phyloP scores from a whole-genome alignment of 2,329 filamentous ascomycete species.

The Neonectria hederae region DNA sequence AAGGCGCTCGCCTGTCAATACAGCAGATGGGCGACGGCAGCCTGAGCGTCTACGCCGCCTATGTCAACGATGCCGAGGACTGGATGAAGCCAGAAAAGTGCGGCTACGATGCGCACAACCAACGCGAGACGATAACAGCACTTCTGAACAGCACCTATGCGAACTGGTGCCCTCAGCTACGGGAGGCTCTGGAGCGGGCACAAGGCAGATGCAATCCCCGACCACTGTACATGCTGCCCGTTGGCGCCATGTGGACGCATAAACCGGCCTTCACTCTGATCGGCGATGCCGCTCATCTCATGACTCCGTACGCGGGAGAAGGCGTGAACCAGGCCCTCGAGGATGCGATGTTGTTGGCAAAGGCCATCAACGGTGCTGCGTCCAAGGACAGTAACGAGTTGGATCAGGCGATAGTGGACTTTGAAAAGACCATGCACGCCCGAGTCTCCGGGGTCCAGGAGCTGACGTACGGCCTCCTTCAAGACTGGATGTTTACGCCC shows the following conservation, averaged over 20 bases:
- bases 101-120: constrained; percentile 54
- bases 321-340: constrained; percentile 67
- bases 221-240: constrained; percentile 63
- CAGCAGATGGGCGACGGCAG: constrained; percentile 59
- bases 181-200: constrained; percentile 52
- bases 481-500: constrained; percentile 58
- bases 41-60: constrained; percentile 52
- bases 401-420: constrained; percentile 47
- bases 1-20: constrained; percentile 52
- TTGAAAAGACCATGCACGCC: constrained; percentile 52
- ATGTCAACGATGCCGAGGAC: constrained; percentile 50
- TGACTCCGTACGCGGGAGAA: constrained; percentile 67
- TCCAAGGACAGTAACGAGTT: constrained; percentile 39
- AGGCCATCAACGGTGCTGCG: constrained; percentile 49
- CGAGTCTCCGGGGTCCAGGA: constrained; percentile 50
- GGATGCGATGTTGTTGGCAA: constrained; percentile 61
- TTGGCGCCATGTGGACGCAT: constrained; percentile 59
- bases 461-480: constrained; percentile 57
- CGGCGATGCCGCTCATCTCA: constrained; percentile 69
- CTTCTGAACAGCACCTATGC: constrained; percentile 48
- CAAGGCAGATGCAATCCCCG: constrained; percentile 52
- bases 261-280: constrained; percentile 61
- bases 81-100: constrained; percentile 52
- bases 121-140: constrained; percentile 49
- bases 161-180: constrained; percentile 56